These are phyloP conservation scores for Verruconis gallopava DNA, from an alignment of 2,329 filamentous ascomycete species.

Conservation along the genomic window DNA sequence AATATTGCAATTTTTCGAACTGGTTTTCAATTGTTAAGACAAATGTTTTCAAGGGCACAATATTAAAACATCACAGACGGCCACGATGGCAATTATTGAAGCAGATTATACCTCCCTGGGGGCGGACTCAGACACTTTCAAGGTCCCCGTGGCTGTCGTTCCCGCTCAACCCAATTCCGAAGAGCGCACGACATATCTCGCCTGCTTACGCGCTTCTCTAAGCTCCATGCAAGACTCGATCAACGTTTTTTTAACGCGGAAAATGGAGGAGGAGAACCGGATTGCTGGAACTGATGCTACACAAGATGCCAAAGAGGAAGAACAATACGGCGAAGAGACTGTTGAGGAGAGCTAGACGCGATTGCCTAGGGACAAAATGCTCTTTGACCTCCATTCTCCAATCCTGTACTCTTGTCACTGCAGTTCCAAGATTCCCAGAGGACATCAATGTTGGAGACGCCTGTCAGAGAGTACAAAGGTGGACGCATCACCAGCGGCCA, in stretches of 20 bases:
- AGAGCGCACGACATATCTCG: conserved; percentile 48
- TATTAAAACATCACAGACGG: no score
- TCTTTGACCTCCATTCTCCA: no score
- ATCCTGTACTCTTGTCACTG: no score
- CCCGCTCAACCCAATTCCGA: conserved; percentile 21
- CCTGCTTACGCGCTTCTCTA: conserved; percentile 44
- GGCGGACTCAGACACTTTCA: not conserved
- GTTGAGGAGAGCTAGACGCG: conserved; percentile 53
- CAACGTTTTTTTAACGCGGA: conserved; percentile 57
- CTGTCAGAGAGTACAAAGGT: not conserved
- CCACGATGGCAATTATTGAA: no score
- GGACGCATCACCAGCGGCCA: not conserved
- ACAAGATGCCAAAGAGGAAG: conserved; percentile 39
- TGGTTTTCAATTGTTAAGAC: no score
- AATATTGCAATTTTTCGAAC: no score
- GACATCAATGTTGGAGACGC: not conserved
- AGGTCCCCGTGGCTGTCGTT: not conserved
- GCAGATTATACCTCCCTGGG: conserved; percentile 2
- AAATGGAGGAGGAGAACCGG: conserved; percentile 61
- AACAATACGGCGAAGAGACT: conserved; percentile 77
- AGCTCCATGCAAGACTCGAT: conserved; percentile 49
- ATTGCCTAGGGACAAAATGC: no score
- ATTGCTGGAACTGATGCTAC: conserved; percentile 15
- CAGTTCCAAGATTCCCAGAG: not conserved
- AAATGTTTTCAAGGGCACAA: no score